phyloP scores from a whole-genome alignment of 148 eudicot genomes.

The Nepenthes gracilis region DNA sequence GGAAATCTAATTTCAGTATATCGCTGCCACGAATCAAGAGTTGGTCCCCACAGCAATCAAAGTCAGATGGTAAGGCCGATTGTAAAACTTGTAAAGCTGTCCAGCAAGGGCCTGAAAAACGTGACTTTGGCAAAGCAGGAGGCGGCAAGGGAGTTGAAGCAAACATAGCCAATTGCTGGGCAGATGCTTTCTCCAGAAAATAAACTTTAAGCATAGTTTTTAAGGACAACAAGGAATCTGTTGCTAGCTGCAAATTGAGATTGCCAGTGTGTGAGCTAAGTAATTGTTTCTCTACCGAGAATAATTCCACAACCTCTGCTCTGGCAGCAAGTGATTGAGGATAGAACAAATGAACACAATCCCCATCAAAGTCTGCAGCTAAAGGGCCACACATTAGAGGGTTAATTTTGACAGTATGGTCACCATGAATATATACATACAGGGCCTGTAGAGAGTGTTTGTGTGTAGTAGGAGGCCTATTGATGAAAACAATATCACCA shows the following conservation, averaged over 20 bases:
- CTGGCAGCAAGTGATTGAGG: constrained; percentile 89
- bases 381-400: constrained; percentile 93
- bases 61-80: constrained; percentile 47
- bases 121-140: constrained; percentile 48
- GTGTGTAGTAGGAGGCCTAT: constrained; percentile 95
- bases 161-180: constrained; percentile 77
- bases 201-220: constrained; percentile 42
- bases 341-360: constrained; percentile 87
- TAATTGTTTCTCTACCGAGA: constrained; percentile 91
- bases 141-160: constrained; percentile 32
- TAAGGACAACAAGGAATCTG: constrained; percentile 65
- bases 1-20: constrained; percentile 41
- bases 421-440: constrained; percentile 70
- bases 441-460: constrained; percentile 87
- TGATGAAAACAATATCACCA: constrained; percentile 86
- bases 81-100: constrained; percentile 68
- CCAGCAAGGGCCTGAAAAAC: constrained; percentile 45
- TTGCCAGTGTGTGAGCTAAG: constrained; percentile 91
- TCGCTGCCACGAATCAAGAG: constrained; percentile 40
- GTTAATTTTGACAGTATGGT: constrained; percentile 77
- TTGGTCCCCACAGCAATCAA: constrained; percentile 57
- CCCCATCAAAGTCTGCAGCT: constrained; percentile 96
- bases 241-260: constrained; percentile 70
- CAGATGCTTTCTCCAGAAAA: constrained; percentile 42
- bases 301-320: constrained; percentile 85